Base-by-base conservation (phyloP, 2,329 filamentous ascomycete genomes). In the Ascochyta rabiei region DNA sequence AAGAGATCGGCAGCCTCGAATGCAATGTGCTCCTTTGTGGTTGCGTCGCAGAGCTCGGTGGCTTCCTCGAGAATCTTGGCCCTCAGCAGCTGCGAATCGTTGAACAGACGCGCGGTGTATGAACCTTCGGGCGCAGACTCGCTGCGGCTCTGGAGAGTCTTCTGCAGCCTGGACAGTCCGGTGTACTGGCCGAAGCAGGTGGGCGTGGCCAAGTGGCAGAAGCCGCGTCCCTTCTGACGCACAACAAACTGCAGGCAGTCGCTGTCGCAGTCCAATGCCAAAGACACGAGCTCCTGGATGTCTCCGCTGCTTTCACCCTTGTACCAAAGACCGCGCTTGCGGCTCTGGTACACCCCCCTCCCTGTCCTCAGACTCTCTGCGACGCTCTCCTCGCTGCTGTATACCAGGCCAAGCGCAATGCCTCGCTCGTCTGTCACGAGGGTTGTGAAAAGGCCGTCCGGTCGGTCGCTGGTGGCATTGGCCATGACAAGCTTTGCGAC, bases 61-160 rank as follows among this genome's bases (percentile, higher is more conserved):
- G 95, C 95, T 75, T 99, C 95, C 76, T 99, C 95, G 87, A 98
- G 96, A 51, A 99, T 97, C 82, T 99, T 99, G 3, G 95, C 95
- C 38, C 90, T 84, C 48, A 97, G 79, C 50, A 99, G 83, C 74
- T 96, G 93, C 65, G 91, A 86, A 61, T 99, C 95, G 16, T 89
- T 93, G 81, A 98, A 99, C 1, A 99, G 81, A 30, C 93, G 84
- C 16, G 92, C 91, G 4, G 95, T 99, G 76, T 99, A 99, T 12
- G 95, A 99, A 1, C 93, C 93, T 61, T 84, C 84, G 0, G 95
- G 93, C 0, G 93, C 93, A 16, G 89, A 91, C 37, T 84, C 77
- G 74, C 95, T 96, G 66, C 95, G 88, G 35, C 87, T 88, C 61
- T 89, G 80, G 13, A 99, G 82, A 0, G 93, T 98, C 76, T 93